Percentiles rank a stretch among this genome's conserved stretches.
These are phyloP conservation scores for Arthroderma sp. DNA, from an alignment of 2,329 filamentous ascomycete species.

Conservation along the genomic window DNA sequence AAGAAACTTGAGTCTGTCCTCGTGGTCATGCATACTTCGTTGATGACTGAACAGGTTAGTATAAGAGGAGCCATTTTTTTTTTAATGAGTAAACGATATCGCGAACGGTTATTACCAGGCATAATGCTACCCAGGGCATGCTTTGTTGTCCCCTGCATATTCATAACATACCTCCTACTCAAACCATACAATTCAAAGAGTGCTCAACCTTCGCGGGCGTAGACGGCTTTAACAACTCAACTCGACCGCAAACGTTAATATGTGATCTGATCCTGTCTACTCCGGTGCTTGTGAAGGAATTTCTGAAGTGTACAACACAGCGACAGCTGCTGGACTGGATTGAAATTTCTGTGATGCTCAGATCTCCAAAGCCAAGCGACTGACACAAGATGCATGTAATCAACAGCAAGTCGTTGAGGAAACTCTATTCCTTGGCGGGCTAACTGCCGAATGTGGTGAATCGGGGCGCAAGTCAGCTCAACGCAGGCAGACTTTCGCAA, in stretches of 20 bases:
- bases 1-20: not conserved
- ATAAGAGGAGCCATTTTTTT: not conserved
- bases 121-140: not conserved
- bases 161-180: not conserved
- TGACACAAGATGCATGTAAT: conserved; percentile 4
- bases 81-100: not conserved
- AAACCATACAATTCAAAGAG: not conserved
- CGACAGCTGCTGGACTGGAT: not conserved
- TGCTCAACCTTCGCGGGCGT: conserved; percentile 3
- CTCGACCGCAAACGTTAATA: not conserved
- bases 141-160: not conserved
- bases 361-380: conserved; percentile 4
- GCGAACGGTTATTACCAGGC: not conserved
- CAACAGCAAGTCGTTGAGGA: not conserved
- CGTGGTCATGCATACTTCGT: not conserved
- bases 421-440: not conserved
- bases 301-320: conserved; percentile 2
- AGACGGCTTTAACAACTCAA: not conserved
- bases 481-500: not conserved
- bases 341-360: conserved; percentile 6
- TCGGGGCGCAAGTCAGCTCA: not conserved
- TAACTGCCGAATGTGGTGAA: not conserved
- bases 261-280: not conserved
- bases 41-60: not conserved
- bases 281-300: not conserved